Percentiles rank a stretch among this genome's conserved stretches.
phyloP scores from a whole-genome alignment of 1,284 basidiomycete genomes.

The Binderoboletus segoi region DNA sequence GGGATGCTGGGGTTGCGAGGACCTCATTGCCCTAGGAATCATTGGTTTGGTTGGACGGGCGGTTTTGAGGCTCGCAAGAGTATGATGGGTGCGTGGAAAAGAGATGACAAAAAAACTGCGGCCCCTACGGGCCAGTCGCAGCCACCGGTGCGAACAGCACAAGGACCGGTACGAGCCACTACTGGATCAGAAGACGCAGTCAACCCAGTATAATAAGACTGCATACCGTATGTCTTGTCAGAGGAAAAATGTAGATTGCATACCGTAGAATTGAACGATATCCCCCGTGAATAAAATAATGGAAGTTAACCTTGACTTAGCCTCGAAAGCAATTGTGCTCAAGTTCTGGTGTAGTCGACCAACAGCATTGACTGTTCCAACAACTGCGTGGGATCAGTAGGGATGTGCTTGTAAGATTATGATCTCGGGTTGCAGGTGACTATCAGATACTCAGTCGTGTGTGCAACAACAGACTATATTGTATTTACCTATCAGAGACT shows the following conservation, averaged over 20 bases:
- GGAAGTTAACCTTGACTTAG: no score
- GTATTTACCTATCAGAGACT: no score
- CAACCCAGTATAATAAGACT: conserved; percentile 2
- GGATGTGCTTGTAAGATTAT: no score
- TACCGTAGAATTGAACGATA: background rate
- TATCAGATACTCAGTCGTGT: no score
- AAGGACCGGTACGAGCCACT: background rate
- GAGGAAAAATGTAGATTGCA: background rate
- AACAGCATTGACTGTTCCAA: no score
- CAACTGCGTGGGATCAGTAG: no score
- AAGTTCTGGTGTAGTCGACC: no score
- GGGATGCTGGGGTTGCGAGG: conserved; percentile 51
- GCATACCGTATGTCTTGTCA: background rate
- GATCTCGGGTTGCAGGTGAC: no score
- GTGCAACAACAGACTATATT: no score
- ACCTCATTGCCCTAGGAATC: conserved; percentile 52
- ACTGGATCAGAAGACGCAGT: background rate
- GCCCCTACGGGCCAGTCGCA: background rate
- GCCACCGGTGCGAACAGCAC: conserved; percentile 10
- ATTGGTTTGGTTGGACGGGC: conserved; percentile 62
- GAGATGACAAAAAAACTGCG: background rate
- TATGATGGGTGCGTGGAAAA: conserved; percentile 17
- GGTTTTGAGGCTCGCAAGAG: conserved; percentile 44
- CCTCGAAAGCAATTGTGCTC: no score
- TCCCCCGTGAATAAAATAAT: background rate